A percentile compares a stretch with the other conserved stretches of the same genome.
Conservation (phyloP, 495 filamentous ascomycete genomes). For the Penicillium paradoxum region DNA sequence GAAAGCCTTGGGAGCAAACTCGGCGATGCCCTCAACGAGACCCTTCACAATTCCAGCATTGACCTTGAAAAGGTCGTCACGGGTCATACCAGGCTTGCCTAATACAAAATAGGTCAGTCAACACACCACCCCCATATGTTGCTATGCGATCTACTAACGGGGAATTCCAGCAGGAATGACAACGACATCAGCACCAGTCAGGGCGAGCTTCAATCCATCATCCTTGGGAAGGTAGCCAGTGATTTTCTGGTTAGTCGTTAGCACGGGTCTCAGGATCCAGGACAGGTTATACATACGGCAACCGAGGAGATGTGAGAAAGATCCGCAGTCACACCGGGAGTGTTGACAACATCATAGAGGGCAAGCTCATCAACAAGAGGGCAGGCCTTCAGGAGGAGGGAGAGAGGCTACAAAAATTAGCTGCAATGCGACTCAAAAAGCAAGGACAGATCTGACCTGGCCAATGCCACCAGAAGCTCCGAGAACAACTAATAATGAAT, state of each 20-base stretch:
- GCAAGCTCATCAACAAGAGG: conserved; percentile 85
- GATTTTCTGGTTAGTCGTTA: conserved; percentile 62
- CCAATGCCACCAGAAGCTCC: conserved; percentile 98
- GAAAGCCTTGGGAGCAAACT: conserved; percentile 84
- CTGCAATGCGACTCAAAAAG: neutral
- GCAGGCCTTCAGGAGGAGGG: conserved; percentile 84
- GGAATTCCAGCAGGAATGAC: conserved; percentile 98
- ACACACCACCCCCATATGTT: neutral
- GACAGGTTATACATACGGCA: conserved; percentile 58
- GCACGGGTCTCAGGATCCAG: neutral
- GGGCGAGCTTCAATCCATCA: conserved; percentile 80
- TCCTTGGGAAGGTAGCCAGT: conserved; percentile 84
- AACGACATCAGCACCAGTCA: conserved; percentile 89
- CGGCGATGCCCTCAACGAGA: conserved; percentile 77
- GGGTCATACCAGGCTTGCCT: conserved; percentile 99
- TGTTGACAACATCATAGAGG: conserved; percentile 99
- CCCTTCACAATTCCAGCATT: conserved; percentile 92
- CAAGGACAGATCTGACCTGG: conserved; percentile 65
- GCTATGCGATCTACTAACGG: conserved; percentile 55
- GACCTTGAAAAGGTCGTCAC: conserved; percentile 98
- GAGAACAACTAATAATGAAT: conserved; percentile 65
- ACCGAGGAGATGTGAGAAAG: conserved; percentile 94
- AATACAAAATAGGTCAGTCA: conserved; percentile 10
- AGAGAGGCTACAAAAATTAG: conserved; percentile 67
- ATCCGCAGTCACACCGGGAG: conserved; percentile 90